Percentiles rank a stretch among this genome's conserved stretches.
These are phyloP conservation scores for Avena atlantica DNA, from an alignment of 176 grass and related monocot genomes.

Conservation along the genomic window DNA sequence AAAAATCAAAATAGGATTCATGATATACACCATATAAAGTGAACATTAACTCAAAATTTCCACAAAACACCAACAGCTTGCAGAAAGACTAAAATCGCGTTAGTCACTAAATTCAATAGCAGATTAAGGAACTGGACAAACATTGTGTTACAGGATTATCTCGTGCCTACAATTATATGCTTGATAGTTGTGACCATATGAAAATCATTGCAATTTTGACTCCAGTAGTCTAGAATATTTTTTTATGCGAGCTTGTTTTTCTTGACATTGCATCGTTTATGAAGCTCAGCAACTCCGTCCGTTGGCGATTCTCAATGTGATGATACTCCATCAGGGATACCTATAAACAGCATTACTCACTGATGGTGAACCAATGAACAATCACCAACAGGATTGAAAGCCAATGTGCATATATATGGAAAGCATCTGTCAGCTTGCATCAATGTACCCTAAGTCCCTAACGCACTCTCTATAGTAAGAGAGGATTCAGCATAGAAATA, in stretches of 20 bases:
- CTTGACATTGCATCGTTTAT: not conserved
- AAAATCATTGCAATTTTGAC: not conserved
- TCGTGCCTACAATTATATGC: slow-evolving; percentile 4
- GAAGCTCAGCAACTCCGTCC: not conserved
- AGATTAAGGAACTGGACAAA: slow-evolving; percentile 15
- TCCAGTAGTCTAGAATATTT: not conserved
- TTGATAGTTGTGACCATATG: not conserved
- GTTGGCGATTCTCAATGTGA: not conserved
- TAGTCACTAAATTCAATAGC: not conserved
- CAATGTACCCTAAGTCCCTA: not conserved
- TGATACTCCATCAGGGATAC: not conserved
- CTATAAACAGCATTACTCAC: not conserved
- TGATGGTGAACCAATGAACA: not conserved
- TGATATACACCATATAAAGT: not conserved
- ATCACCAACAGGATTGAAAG: not conserved
- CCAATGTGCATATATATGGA: not conserved
- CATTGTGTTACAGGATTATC: not conserved
- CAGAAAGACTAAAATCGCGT: not conserved
- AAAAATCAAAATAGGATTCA: not conserved
- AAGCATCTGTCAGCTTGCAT: not conserved
- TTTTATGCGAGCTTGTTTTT: not conserved
- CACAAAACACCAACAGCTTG: not conserved
- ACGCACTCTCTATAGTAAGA: not conserved
- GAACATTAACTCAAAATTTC: not conserved
- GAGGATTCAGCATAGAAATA: not conserved